Evolutionary conservation across 257 asterid genomes (phyloP).

Genomic region (Linaria vulgaris): DNA sequence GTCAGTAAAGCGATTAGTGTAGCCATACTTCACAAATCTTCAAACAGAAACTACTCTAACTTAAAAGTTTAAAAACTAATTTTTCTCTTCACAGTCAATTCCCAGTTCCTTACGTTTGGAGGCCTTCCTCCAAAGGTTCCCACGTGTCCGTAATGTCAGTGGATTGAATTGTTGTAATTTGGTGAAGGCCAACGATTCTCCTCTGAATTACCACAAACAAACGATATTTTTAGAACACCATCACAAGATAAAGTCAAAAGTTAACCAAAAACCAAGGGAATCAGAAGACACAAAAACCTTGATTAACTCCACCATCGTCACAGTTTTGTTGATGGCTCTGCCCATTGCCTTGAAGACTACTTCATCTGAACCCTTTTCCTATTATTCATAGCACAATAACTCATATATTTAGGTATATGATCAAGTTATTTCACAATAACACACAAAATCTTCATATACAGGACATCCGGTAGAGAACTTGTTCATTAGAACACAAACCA

Average conservation of each 20-base stretch:
- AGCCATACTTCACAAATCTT: constrained; percentile 4
- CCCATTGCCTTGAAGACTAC: constrained; percentile 79
- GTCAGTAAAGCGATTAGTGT: constrained; percentile 12
- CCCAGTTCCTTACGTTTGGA: constrained; percentile 67
- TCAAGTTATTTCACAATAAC: too few relatives aligned
- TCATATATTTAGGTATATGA: neutral
- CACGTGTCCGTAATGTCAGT: constrained; percentile 91
- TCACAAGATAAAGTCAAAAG: constrained; percentile 10
- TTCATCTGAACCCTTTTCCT: constrained; percentile 67
- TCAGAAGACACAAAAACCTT: constrained; percentile 42
- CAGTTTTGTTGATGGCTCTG: constrained; percentile 75
- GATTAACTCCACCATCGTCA: constrained; percentile 65
- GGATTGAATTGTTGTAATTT: constrained; percentile 76
- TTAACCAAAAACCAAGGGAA: neutral
- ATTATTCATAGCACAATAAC: constrained; percentile 19
- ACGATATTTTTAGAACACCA: constrained; percentile 20
- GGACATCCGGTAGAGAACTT: neutral
- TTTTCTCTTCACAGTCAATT: constrained; percentile 2
- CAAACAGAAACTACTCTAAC: neutral
- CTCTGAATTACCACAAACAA: constrained; percentile 54
- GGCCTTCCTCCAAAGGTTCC: constrained; percentile 99
- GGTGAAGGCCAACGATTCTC: constrained; percentile 97
- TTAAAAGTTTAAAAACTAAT: neutral
- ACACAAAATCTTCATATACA: constrained; percentile 1
- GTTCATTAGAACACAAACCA: neutral